These are phyloP conservation scores for Carnegiea gigantea DNA, from an alignment of 179 eudicot species.

Conservation along the genomic window DNA sequence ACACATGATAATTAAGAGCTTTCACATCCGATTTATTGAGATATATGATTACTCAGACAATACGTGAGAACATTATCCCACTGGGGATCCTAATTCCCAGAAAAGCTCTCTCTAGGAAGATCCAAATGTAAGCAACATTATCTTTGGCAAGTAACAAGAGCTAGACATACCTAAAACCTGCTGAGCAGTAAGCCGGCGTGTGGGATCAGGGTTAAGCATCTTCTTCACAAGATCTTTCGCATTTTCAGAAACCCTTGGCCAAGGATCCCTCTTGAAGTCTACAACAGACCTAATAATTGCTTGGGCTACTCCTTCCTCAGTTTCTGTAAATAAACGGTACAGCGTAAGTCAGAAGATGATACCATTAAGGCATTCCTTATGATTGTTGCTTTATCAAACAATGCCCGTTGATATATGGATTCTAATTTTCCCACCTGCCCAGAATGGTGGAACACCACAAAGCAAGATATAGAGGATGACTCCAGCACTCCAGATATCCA, in stretches of 20 bases:
- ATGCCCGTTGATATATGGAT: neutral
- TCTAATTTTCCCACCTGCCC: slow-evolving; percentile 3
- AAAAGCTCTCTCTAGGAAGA: no score
- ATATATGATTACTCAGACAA: neutral
- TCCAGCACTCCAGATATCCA: slow-evolving; percentile 24
- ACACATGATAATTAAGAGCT: neutral
- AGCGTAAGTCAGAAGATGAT: neutral
- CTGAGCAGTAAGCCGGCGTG: slow-evolving; percentile 57
- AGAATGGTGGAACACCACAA: slow-evolving; percentile 19
- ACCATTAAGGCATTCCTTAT: neutral
- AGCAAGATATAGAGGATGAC: slow-evolving; percentile 23
- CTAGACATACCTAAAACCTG: slow-evolving; percentile 55
- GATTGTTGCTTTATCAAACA: neutral
- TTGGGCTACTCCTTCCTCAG: slow-evolving; percentile 76
- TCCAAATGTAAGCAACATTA: neutral
- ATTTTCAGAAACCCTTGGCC: slow-evolving; percentile 67
- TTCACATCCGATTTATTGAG: neutral
- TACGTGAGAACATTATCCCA: neutral
- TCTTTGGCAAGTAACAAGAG: neutral
- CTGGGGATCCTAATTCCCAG: no score
- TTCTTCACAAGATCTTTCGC: slow-evolving; percentile 70
- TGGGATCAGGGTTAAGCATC: slow-evolving; percentile 72
- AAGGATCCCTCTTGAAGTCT: slow-evolving; percentile 65
- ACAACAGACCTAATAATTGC: slow-evolving; percentile 60
- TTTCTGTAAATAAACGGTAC: slow-evolving; percentile 41